Percentiles rank a stretch among this genome's conserved stretches.
Evolutionary conservation across 192 early-diverging fungal species (phyloP).

Genomic region (Backusella mclennaniae): DNA sequence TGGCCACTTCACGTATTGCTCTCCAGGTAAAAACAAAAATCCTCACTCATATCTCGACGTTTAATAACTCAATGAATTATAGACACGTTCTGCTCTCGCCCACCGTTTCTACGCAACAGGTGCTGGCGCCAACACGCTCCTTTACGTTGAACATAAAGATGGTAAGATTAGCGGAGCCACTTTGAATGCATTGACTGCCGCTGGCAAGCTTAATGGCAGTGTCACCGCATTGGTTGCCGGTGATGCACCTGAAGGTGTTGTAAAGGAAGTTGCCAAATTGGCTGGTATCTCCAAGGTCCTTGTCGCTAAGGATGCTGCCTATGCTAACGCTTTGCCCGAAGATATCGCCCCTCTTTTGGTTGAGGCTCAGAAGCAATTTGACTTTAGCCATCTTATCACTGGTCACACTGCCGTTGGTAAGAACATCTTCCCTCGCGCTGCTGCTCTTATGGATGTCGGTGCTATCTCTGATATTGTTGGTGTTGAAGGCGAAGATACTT

Average conservation of each 20-base stretch:
- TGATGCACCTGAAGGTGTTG: constrained; percentile 61
- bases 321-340: constrained; percentile 81
- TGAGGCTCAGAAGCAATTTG: constrained; percentile 63
- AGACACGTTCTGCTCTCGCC: constrained; percentile 14
- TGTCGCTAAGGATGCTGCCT: constrained; percentile 76
- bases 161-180: constrained; percentile 67
- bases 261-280: constrained; percentile 60
- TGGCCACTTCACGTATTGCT: constrained; percentile 17
- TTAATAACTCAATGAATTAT: neutral
- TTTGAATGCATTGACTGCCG: constrained; percentile 88
- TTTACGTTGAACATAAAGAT: constrained; percentile 90
- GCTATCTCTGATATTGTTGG: constrained; percentile 88
- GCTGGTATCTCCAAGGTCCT: constrained; percentile 81
- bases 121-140: constrained; percentile 69
- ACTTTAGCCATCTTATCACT: constrained; percentile 84
- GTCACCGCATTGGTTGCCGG: constrained; percentile 92
- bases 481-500: constrained; percentile 80
- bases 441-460: constrained; percentile 88
- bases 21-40: constrained; percentile 5
- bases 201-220: constrained; percentile 70
- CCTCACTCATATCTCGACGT: neutral
- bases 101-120: constrained; percentile 45
- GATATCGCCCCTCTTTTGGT: constrained; percentile 73
- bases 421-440: constrained; percentile 92
- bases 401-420: constrained; percentile 89